A percentile compares a stretch with the other conserved stretches of the same genome.
phyloP scores from a whole-genome alignment of 345 rosid genomes.

The Hibiscus mutabilis region DNA sequence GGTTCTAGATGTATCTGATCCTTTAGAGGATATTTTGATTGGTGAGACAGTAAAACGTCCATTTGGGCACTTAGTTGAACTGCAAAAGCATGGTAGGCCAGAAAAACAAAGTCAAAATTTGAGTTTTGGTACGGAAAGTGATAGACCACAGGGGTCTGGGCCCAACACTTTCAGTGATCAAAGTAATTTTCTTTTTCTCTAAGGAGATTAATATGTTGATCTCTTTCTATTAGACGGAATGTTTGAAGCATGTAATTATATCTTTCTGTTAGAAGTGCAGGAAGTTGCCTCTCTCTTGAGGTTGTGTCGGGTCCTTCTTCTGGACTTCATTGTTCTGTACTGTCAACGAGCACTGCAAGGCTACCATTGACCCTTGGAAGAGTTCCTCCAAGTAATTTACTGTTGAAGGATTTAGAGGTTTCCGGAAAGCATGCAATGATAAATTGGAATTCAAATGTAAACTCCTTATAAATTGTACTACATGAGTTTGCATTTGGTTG shows the following conservation, averaged over 20 bases:
- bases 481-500: slow-evolving; percentile 15
- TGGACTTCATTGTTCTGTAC: slow-evolving; percentile 48
- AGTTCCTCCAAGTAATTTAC: slow-evolving; percentile 63
- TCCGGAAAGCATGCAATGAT: slow-evolving; percentile 97
- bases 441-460: slow-evolving; percentile 79
- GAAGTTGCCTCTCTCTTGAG: slow-evolving; percentile 79
- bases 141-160: slow-evolving; percentile 21
- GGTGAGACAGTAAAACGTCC: slow-evolving; percentile 65
- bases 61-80: slow-evolving; percentile 29
- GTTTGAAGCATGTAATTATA: slow-evolving; percentile 43
- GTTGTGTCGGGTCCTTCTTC: slow-evolving; percentile 82
- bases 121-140: slow-evolving; percentile 28
- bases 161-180: slow-evolving; percentile 40
- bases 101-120: slow-evolving; percentile 27
- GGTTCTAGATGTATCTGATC: slow-evolving; percentile 51
- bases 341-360: slow-evolving; percentile 55
- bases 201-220: slow-evolving; percentile 4
- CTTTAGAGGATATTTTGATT: slow-evolving; percentile 37
- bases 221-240: slow-evolving; percentile 22
- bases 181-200: slow-evolving; percentile 51
- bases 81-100: slow-evolving; percentile 26
- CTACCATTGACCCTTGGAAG: slow-evolving; percentile 89
- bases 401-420: slow-evolving; percentile 80
- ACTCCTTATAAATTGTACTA: slow-evolving; percentile 13
- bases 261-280: slow-evolving; percentile 82